Evolutionary conservation across 805 yeast genomes (phyloP).

Genomic region (Candida maesae): DNA sequence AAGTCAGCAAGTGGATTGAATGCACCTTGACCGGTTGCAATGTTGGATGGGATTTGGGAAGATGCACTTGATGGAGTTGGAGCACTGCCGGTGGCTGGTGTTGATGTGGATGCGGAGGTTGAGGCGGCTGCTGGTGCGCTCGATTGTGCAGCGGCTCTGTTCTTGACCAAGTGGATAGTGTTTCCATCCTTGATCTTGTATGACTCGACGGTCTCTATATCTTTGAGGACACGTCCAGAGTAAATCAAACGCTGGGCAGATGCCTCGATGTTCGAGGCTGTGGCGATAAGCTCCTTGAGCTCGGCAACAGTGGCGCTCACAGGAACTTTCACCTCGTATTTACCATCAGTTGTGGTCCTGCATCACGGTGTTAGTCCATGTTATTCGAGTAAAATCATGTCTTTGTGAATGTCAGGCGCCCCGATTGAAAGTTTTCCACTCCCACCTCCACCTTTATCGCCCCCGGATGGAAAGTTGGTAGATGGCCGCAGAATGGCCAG

Average conservation of each 20-base stretch:
- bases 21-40: constrained; percentile 85
- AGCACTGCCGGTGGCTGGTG: constrained; percentile 19
- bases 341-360: constrained; percentile 64
- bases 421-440: too few relatives aligned
- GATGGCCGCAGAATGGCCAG: too few relatives aligned
- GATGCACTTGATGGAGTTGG: constrained; percentile 39
- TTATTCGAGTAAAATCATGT: background rate
- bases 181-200: constrained; percentile 86
- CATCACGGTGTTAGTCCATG: too few relatives aligned
- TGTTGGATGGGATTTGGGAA: constrained; percentile 59
- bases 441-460: too few relatives aligned
- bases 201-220: constrained; percentile 63
- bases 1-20: constrained; percentile 88
- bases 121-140: too few relatives aligned
- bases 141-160: too few relatives aligned
- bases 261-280: constrained; percentile 60
- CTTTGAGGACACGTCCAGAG: constrained; percentile 92
- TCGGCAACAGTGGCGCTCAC: constrained; percentile 56
- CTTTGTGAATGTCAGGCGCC: too few relatives aligned
- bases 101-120: constrained; percentile 41
- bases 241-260: constrained; percentile 86
- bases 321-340: constrained; percentile 60
- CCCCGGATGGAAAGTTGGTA: too few relatives aligned
- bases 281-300: constrained; percentile 62
- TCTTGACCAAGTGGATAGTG: constrained; percentile 84